Conservation (phyloP, 805 yeast species). For the Henningerozyma blattae region DNA sequence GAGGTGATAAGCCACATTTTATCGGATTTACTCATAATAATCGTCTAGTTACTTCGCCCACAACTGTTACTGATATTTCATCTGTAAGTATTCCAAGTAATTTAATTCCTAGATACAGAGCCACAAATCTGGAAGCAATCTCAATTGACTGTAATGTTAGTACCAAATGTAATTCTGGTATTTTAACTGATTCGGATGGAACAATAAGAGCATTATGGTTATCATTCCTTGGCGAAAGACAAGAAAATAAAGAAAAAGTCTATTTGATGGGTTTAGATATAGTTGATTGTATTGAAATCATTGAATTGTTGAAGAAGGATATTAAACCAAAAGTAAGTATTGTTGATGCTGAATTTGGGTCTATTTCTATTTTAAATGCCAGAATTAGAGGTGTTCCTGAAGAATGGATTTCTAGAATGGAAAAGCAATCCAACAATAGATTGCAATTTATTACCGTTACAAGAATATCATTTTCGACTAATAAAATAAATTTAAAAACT, state of each 20-base stretch:
- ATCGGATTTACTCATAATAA: slow-evolving; percentile 67
- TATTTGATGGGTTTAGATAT: slow-evolving; percentile 71
- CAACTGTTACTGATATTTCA: slow-evolving; percentile 65
- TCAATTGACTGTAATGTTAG: slow-evolving; percentile 62
- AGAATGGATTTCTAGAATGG: slow-evolving; percentile 64
- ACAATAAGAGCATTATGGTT: slow-evolving; percentile 78
- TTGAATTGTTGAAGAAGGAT: slow-evolving; percentile 37
- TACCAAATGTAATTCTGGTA: slow-evolving; percentile 68
- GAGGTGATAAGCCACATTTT: slow-evolving; percentile 70
- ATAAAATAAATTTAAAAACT: slow-evolving; percentile 26
- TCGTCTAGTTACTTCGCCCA: slow-evolving; percentile 61
- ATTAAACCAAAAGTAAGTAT: slow-evolving; percentile 50
- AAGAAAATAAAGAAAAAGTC: slow-evolving; percentile 46
- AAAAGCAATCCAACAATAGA: slow-evolving; percentile 49
- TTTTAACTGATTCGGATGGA: slow-evolving; percentile 67
- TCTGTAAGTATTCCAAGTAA: slow-evolving; percentile 63
- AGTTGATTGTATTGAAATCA: slow-evolving; percentile 46
- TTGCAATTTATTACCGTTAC: slow-evolving; percentile 62
- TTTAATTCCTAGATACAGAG: slow-evolving; percentile 69
- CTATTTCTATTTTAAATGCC: slow-evolving; percentile 60
- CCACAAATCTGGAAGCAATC: slow-evolving; percentile 69
- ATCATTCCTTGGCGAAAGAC: slow-evolving; percentile 67
- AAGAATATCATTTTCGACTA: slow-evolving; percentile 46
- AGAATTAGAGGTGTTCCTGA: slow-evolving; percentile 82
- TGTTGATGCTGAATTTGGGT: slow-evolving; percentile 67